These are phyloP conservation scores for Erodium texanum DNA, from an alignment of 441 rosid species.

Conservation along the genomic window DNA sequence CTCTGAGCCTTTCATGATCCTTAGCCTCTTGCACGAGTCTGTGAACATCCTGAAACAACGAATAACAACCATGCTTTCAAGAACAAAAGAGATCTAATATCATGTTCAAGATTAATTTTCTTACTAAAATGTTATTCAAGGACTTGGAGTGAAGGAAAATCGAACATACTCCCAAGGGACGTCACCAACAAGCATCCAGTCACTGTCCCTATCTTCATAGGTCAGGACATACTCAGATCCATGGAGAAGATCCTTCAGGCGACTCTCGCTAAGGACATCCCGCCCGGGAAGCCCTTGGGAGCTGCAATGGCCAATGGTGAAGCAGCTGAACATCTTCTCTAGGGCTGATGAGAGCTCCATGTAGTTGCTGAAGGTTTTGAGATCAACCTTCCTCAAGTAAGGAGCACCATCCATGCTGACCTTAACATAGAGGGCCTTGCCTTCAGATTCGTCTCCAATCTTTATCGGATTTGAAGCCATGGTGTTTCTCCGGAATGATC, in stretches of 20 bases:
- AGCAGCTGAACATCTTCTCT: slow-evolving; percentile 51
- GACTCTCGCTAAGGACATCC: slow-evolving; percentile 30
- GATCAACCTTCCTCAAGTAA: slow-evolving; percentile 50
- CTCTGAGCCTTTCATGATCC: slow-evolving; percentile 59
- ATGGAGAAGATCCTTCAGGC: slow-evolving; percentile 35
- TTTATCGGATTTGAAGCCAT: slow-evolving; percentile 37
- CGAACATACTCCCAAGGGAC: slow-evolving; percentile 14
- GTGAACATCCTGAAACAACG: slow-evolving; percentile 35
- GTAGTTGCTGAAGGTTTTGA: slow-evolving; percentile 35
- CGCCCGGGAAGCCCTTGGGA: slow-evolving; percentile 16
- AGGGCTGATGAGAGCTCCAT: slow-evolving; percentile 43
- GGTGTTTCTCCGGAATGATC: slow-evolving; percentile 45
- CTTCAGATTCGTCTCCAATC: slow-evolving; percentile 35
- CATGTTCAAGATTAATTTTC: too few relatives aligned
- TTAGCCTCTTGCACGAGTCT: slow-evolving; percentile 38
- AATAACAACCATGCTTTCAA: background rate
- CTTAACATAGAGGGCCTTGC: slow-evolving; percentile 17
- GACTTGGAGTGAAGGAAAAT: background rate
- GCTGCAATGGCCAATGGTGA: slow-evolving; percentile 49
- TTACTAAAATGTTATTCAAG: background rate
- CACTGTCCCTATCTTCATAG: slow-evolving; percentile 45
- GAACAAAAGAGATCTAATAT: background rate
- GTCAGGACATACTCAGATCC: slow-evolving; percentile 48
- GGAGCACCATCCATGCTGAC: slow-evolving; percentile 59
- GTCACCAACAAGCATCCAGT: slow-evolving; percentile 36